Evolutionary conservation across 2,329 filamentous ascomycete genomes (phyloP).

Genomic region (Lizonia empirigonia): DNA sequence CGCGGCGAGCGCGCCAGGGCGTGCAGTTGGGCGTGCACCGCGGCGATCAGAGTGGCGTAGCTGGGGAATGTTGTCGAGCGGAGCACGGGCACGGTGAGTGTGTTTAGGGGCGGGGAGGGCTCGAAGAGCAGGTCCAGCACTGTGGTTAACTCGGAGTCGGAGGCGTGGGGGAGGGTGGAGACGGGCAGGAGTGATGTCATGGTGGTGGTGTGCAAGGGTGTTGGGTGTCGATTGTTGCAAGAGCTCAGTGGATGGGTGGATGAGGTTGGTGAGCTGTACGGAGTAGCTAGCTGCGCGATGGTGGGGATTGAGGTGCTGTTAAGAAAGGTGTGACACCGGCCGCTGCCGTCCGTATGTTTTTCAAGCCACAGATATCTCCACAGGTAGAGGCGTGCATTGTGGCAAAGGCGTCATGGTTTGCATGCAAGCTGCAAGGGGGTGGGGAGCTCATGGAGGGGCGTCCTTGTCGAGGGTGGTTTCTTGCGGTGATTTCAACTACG

Average conservation of each 20-base stretch:
- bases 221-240: conserved; percentile 11
- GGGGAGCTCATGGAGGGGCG: conserved; percentile 2
- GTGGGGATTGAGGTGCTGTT: conserved; percentile 2
- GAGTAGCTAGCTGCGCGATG: conserved; percentile 1
- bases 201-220: conserved; percentile 1
- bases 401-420: neutral
- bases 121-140: conserved; percentile 85
- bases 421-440: conserved; percentile 36
- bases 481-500: too few relatives aligned
- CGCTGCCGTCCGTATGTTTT: conserved; percentile 34
- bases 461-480: too few relatives aligned
- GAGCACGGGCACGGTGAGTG: conserved; percentile 72
- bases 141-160: conserved; percentile 60
- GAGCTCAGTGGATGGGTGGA: conserved; percentile 3
- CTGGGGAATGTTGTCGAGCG: conserved; percentile 64
- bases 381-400: neutral
- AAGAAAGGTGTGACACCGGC: conserved; percentile 24
- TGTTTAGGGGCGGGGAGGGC: conserved; percentile 75
- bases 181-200: conserved; percentile 62
- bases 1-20: conserved; percentile 32
- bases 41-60: conserved; percentile 72
- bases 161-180: conserved; percentile 60
- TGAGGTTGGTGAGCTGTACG: neutral
- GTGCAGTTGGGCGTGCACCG: conserved; percentile 67
- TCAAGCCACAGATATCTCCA: conserved; percentile 5